Evolutionary conservation across 2,329 filamentous ascomycete genomes (phyloP), one percentile per base, ranked within the genome.

Genomic region (Dactylellina leptospora): DNA sequence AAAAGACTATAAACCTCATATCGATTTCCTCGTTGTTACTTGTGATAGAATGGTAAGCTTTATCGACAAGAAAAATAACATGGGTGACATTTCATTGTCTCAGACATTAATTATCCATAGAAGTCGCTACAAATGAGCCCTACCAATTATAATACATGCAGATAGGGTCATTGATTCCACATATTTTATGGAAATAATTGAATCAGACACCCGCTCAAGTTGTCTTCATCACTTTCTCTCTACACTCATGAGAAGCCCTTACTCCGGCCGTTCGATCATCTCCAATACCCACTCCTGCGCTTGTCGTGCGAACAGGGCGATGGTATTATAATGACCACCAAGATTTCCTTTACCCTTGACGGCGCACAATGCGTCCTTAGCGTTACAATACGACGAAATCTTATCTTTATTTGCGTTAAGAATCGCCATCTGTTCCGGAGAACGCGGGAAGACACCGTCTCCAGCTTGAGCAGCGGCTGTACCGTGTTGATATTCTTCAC

Each of bases 381-480:
- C 25, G 16, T 71, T 62, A 18, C 66, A 71, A 16, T 71, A 71
- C 10, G 66, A 71, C 10, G 66, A 63, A 18, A 71, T 71, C 22
- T 71, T 71, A 16, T 71, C 25, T 16, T 63, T 58, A 11, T 63
- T 28, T 3, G 18, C 54, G 20, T 63, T 71, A 1, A 71, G 51
- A 16, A 59, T 71, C 4, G 4, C 44, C 6, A 63, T 40, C 16
- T 71, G 66, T 23, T 63, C 36, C 1, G 50, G 58, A 20, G 58
- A 56, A 10, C 75, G 74, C 5, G 75, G 75, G 56, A 75, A 76
- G 33, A 77, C 74, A 9, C 76, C 76, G 23, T 69, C 22, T 0
- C 48, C 58, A 1, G 59, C 66, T 10, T 56, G 45, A n/a, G 22
- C 3, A 13, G 42, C 55, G 5, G 74, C 69, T 0, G 70, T 76